Conservation (phyloP, 768 basidiomycete species). For the Rhizopogon rudus region DNA sequence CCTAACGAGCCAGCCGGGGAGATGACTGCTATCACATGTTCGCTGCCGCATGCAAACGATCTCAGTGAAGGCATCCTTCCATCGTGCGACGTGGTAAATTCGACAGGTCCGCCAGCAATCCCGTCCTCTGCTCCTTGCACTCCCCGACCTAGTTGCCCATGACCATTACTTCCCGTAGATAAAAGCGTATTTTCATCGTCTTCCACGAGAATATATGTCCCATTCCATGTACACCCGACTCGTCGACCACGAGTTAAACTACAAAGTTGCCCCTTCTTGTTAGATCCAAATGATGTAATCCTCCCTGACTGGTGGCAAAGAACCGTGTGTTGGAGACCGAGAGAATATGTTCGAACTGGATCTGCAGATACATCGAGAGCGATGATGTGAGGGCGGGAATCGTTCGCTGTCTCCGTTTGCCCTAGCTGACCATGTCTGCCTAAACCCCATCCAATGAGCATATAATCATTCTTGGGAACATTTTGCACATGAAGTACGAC, state of each 20-base stretch:
- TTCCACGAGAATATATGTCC: constrained; percentile 48
- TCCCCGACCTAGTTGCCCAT: constrained; percentile 62
- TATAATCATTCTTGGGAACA: constrained; percentile 17
- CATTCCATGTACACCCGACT: constrained; percentile 76
- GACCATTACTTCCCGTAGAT: constrained; percentile 22
- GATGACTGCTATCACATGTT: constrained; percentile 64
- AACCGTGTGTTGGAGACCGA: constrained; percentile 54
- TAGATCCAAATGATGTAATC: constrained; percentile 57
- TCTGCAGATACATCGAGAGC: constrained; percentile 23
- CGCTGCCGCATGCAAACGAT: constrained; percentile 43
- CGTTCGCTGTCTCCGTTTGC: constrained; percentile 7
- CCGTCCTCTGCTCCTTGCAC: neutral
- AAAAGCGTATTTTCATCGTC: neutral
- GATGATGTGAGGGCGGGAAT: constrained; percentile 29
- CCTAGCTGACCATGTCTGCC: constrained; percentile 47
- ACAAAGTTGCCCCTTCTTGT: constrained; percentile 63
- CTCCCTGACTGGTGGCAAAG: constrained; percentile 40
- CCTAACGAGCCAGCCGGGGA: constrained; percentile 9
- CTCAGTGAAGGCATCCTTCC: constrained; percentile 21
- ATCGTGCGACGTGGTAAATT: constrained; percentile 20
- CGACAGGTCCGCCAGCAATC: constrained; percentile 5
- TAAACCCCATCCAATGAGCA: constrained; percentile 78
- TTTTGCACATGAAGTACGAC: constrained; percentile 38
- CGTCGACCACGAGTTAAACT: constrained; percentile 25
- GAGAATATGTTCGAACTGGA: constrained; percentile 27